Evolutionary conservation across 202 grass and related monocot species (phyloP).

Genomic region (Digitaria exilis): DNA sequence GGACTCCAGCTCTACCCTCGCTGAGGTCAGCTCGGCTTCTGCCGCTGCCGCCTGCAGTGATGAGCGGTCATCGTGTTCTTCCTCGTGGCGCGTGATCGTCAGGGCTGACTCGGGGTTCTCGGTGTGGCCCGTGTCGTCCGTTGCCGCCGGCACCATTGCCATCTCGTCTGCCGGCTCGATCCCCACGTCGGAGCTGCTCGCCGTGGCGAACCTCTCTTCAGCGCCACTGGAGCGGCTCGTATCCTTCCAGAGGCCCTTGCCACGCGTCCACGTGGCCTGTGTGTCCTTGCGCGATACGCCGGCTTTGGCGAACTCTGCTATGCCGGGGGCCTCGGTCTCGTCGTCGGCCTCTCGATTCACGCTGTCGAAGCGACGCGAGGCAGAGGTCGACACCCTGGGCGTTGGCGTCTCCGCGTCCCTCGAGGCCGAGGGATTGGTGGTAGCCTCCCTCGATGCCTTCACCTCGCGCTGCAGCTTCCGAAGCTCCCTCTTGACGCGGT

Average conservation of each 20-base stretch:
- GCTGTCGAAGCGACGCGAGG: constrained; percentile 2
- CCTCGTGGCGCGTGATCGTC: constrained; percentile 3
- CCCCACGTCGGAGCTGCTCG: constrained; percentile 60
- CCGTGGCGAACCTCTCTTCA: constrained; percentile 42
- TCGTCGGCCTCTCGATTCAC: constrained; percentile 28
- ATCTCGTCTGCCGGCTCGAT: constrained; percentile 44
- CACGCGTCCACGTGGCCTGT: constrained; percentile 35
- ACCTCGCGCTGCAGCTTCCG: constrained; percentile 63
- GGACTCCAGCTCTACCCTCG: constrained; percentile 53
- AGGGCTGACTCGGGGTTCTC: not conserved
- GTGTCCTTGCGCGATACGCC: constrained; percentile 3
- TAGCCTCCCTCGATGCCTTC: constrained; percentile 40
- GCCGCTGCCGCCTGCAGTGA: constrained; percentile 45
- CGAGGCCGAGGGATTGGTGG: constrained; percentile 23
- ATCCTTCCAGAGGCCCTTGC: constrained; percentile 26
- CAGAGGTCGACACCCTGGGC: constrained; percentile 1
- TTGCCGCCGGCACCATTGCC: constrained; percentile 54
- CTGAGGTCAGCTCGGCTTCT: constrained; percentile 47
- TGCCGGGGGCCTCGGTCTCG: constrained; percentile 29
- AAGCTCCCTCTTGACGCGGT: constrained; percentile 60
- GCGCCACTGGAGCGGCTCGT: constrained; percentile 34
- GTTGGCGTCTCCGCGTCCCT: constrained; percentile 32
- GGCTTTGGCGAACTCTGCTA: constrained; percentile 47
- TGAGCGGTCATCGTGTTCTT: not conserved
- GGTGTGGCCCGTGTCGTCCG: constrained; percentile 5